Evolutionary conservation across 495 filamentous ascomycete species (phyloP), one percentile per base, ranked within the genome.

Genomic region (Penicillium bovifimosum): DNA sequence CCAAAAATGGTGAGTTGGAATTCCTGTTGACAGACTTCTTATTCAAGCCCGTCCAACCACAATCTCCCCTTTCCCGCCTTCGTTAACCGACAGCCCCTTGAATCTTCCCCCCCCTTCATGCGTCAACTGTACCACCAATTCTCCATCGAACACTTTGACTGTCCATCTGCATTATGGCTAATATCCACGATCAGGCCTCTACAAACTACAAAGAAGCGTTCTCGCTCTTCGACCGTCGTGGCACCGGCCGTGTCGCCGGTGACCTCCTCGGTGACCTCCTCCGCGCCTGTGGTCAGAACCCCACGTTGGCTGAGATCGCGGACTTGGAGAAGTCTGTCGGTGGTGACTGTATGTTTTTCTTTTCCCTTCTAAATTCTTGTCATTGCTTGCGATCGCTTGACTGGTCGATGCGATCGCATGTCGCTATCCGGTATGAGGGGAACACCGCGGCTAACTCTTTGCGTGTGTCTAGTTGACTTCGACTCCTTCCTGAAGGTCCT

Each of bases 171-270:
- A 51, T 28, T 49, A 66, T 66, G 63, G 52, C 64, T 59, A 64
- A 64, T 54, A 64, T 64, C 45, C 32, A 66, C 53, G 71, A 76
- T 16, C 83, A 96, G 91, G 90, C 92, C 76, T 91, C 88, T 48
- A 97, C 93, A 69, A 97, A 98, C 84, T 98, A 97, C 88, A 96
- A 96, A 80, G 93, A 98, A 86, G 93, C 93, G 55, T 98, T 98
- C 79, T 89, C 90, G 44, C 89, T 98, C 65, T 98, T 96, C 80
- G 93, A 98, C 77, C 96, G 96, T 81, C 91, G 93, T 63, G 93
- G 95, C 63, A 92, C 86, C 65, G 89, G 89, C 56, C 91, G 88
- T 53, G 93, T 97, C 60, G 68, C 86, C 9, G 79, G 89, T 68
- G 87, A 91, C 50, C 86, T 84, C 47, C 82, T 98, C 14, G 93